phyloP scores from a whole-genome alignment of 306 rosid genomes.

The Citrullus amarus region DNA sequence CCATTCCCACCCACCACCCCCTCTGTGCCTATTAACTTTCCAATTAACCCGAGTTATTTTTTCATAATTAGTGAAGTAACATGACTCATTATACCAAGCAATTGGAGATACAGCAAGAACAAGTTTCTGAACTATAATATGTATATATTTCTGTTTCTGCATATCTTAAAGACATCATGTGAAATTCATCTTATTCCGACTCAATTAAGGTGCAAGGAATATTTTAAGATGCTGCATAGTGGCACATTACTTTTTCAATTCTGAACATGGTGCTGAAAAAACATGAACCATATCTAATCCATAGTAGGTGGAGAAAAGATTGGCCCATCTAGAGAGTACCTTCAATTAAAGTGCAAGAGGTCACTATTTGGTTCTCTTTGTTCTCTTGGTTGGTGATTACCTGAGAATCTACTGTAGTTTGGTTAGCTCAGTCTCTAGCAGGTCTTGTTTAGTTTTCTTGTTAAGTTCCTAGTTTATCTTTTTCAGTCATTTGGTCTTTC shows the following conservation, averaged over 20 bases:
- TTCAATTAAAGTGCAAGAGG: background rate
- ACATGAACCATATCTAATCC: background rate
- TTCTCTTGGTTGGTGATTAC: slow-evolving; percentile 5
- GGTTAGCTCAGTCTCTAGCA: background rate
- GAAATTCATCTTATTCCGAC: background rate
- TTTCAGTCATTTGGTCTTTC: background rate
- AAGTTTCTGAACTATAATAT: background rate
- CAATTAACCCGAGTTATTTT: background rate
- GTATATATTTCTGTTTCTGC: background rate
- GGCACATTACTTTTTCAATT: background rate
- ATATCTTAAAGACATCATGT: background rate
- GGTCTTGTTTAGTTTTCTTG: background rate
- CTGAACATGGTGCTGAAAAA: background rate
- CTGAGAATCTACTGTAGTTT: background rate
- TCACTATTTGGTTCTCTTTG: background rate
- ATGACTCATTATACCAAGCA: background rate
- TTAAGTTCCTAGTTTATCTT: background rate
- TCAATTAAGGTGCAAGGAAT: background rate
- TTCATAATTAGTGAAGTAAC: background rate
- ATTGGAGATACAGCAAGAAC: background rate
- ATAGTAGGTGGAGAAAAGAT: background rate
- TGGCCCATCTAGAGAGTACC: background rate
- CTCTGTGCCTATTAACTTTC: background rate
- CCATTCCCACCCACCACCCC: background rate
- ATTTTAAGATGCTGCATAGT: background rate